Percentiles rank a stretch among this genome's conserved stretches.
These are phyloP conservation scores for Raddia distichophylla DNA, from an alignment of 176 grass and related monocot genomes.

Conservation along the genomic window DNA sequence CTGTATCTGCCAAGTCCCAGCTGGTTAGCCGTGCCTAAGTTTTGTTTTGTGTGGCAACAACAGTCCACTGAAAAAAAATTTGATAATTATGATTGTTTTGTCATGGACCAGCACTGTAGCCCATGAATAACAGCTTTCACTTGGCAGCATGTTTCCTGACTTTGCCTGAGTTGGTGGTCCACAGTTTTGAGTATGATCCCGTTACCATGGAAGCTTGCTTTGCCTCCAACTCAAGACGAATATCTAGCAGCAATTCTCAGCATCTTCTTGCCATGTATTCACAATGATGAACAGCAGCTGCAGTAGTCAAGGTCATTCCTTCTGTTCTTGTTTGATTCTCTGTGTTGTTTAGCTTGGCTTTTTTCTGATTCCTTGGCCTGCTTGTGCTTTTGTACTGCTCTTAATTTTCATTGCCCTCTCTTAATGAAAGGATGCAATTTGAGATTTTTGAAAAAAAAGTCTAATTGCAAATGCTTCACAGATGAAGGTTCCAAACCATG, in stretches of 20 bases:
- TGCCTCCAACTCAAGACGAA: slow-evolving; percentile 28
- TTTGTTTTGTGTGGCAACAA: slow-evolving; percentile 38
- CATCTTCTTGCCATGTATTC: not conserved
- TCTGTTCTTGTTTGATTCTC: too few species aligned
- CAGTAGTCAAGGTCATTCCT: too few species aligned
- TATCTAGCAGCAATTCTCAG: slow-evolving; percentile 10
- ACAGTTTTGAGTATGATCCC: not conserved
- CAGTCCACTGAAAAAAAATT: slow-evolving; percentile 13
- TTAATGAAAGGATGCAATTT: too few species aligned
- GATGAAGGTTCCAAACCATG: not conserved
- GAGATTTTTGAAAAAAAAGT: too few species aligned
- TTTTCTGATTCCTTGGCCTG: too few species aligned
- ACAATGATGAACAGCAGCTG: not conserved
- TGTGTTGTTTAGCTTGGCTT: too few species aligned
- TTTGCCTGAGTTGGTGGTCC: slow-evolving; percentile 35
- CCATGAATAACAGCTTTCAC: slow-evolving; percentile 28
- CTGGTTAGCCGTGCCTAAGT: slow-evolving; percentile 24
- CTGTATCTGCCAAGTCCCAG: slow-evolving; percentile 29
- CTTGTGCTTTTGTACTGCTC: too few species aligned
- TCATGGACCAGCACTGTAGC: slow-evolving; percentile 39
- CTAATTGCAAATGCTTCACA: too few species aligned
- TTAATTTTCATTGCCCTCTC: too few species aligned
- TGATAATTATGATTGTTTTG: slow-evolving; percentile 33
- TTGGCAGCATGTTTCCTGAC: slow-evolving; percentile 31
- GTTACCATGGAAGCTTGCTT: not conserved